These are phyloP conservation scores for Tuber microsphaerosporum DNA, from an alignment of 495 filamentous ascomycete species.

Conservation along the genomic window DNA sequence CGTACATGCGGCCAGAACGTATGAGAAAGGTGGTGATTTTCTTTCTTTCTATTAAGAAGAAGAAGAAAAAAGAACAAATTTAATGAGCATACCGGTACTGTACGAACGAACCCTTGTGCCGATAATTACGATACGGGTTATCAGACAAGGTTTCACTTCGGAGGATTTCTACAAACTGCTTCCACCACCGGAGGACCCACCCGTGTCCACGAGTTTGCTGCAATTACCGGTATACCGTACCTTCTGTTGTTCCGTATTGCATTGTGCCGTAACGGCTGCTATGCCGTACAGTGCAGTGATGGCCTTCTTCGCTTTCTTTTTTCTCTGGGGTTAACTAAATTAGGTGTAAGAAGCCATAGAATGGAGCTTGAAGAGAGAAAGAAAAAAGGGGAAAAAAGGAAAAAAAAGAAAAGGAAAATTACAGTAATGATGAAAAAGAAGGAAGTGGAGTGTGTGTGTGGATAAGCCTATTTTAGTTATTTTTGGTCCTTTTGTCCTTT, in stretches of 20 bases:
- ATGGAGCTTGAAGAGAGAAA: not conserved
- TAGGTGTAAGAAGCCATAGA: not conserved
- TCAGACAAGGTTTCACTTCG: not conserved
- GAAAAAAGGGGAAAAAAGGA: not conserved
- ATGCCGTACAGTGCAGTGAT: not conserved
- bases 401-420: not conserved
- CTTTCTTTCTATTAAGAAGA: not conserved
- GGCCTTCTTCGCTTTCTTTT: not conserved
- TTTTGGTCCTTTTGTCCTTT: not conserved
- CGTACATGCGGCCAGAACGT: too few species aligned
- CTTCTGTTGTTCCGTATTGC: not conserved
- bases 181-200: not conserved
- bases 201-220: not conserved
- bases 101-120: not conserved
- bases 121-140: not conserved
- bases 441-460: not conserved
- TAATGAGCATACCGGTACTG: too few species aligned
- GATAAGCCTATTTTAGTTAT: not conserved
- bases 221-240: too few species aligned
- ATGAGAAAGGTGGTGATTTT: too few species aligned
- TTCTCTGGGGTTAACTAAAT: not conserved
- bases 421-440: not conserved
- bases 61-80: not conserved
- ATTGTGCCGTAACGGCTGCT: not conserved
- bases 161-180: slow-evolving; percentile 1